A percentile compares a stretch with the other conserved stretches of the same genome.
Conservation (phyloP, 2,329 filamentous ascomycete species). For the Aspergillus uvarum region DNA sequence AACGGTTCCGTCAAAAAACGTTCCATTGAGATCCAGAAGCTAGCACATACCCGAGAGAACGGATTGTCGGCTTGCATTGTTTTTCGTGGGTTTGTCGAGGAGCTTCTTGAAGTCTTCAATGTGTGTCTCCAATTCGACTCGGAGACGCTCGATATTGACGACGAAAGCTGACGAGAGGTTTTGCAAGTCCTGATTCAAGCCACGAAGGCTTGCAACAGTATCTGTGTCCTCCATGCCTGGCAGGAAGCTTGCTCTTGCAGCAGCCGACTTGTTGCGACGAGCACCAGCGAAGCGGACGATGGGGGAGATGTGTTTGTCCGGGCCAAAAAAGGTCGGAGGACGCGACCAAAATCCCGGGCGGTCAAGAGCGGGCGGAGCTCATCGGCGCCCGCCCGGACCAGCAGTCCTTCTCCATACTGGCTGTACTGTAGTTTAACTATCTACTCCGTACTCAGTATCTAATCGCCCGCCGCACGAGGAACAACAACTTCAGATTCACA, state of each 20-base stretch:
- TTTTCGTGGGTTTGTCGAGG: conserved; percentile 73
- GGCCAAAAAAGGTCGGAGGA: conserved; percentile 37
- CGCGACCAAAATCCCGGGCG: conserved; percentile 39
- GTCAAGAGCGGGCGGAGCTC: conserved; percentile 20
- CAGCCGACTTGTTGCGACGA: conserved; percentile 24
- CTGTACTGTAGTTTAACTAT: not conserved
- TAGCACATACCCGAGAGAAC: conserved; percentile 63
- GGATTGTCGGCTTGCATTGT: conserved; percentile 69
- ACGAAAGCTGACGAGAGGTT: conserved; percentile 71
- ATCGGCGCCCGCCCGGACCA: conserved; percentile 10
- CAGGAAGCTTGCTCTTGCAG: conserved; percentile 20
- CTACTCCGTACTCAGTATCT: not conserved
- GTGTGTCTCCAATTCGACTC: conserved; percentile 64
- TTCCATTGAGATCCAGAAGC: not conserved
- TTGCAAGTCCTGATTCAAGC: conserved; percentile 80
- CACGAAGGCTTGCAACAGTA: conserved; percentile 74
- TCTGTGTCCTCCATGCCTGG: conserved; percentile 68
- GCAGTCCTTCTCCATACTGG: not conserved
- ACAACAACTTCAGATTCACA: conserved; percentile 4
- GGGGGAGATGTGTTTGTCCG: conserved; percentile 29
- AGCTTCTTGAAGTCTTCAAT: conserved; percentile 67
- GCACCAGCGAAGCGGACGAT: conserved; percentile 16
- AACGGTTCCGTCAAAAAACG: not conserved
- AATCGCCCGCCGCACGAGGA: not conserved
- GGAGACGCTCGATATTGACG: conserved; percentile 67